Conservation (phyloP, 176 grass and related monocot genomes). For the Cymbopogon citratus region DNA sequence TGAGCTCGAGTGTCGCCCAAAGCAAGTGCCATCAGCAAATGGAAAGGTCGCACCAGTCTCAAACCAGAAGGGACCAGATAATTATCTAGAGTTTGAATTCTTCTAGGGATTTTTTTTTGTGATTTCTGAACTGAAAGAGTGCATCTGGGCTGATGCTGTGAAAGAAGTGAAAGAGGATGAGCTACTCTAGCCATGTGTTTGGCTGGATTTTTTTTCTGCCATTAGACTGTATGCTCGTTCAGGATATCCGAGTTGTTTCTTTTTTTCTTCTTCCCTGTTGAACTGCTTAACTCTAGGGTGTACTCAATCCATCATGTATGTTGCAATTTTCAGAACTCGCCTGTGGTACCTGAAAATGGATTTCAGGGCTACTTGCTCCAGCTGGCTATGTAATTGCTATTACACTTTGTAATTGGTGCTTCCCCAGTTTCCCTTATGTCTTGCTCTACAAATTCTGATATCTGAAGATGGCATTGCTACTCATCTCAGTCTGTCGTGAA, state of each 20-base stretch:
- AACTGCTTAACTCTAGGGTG: conserved; percentile 27
- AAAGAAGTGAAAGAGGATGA: conserved; percentile 29
- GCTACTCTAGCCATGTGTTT: conserved; percentile 11
- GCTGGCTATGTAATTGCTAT: conserved; percentile 8
- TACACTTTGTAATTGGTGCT: conserved; percentile 29
- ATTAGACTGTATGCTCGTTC: conserved; percentile 25
- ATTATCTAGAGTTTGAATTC: conserved; percentile 80
- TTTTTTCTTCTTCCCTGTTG: background rate
- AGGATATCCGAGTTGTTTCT: conserved; percentile 16
- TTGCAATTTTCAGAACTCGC: conserved; percentile 27
- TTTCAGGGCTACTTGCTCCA: background rate
- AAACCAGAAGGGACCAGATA: conserved; percentile 58
- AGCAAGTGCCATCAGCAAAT: conserved; percentile 29
- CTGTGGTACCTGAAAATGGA: conserved; percentile 28
- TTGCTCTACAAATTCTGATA: background rate
- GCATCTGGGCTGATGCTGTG: background rate
- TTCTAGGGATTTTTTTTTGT: conserved; percentile 42
- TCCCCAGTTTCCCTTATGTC: conserved; percentile 8
- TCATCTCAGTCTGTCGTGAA: background rate
- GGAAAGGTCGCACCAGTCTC: conserved; percentile 46
- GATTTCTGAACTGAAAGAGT: background rate
- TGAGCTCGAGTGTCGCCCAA: conserved; percentile 47
- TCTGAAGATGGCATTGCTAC: background rate
- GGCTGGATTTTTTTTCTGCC: conserved; percentile 17
- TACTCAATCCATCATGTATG: conserved; percentile 22